These are phyloP conservation scores for Stagonosporopsis chrysanthemi DNA, from an alignment of 2,329 filamentous ascomycete species.

Conservation along the genomic window DNA sequence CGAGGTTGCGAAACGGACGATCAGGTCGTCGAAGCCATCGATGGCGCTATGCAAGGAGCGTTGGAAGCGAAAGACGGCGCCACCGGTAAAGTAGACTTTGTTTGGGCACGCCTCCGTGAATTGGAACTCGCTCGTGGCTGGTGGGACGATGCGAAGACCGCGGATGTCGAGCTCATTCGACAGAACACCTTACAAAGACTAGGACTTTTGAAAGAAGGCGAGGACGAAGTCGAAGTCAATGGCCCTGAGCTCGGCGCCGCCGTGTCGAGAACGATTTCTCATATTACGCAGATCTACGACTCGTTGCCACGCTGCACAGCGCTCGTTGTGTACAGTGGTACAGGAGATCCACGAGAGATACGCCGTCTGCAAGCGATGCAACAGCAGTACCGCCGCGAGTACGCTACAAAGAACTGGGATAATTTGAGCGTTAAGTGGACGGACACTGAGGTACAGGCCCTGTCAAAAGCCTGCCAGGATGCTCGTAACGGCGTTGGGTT, in stretches of 20 bases:
- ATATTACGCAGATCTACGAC: slow-evolving; percentile 62
- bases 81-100: slow-evolving; percentile 65
- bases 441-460: slow-evolving; percentile 67
- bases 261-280: slow-evolving; percentile 59
- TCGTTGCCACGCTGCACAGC: slow-evolving; percentile 66
- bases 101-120: slow-evolving; percentile 69
- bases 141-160: slow-evolving; percentile 61
- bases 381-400: slow-evolving; percentile 64
- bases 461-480: slow-evolving; percentile 63
- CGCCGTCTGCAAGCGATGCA: slow-evolving; percentile 64
- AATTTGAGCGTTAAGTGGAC: slow-evolving; percentile 70
- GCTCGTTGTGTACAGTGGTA: slow-evolving; percentile 70
- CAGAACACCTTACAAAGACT: slow-evolving; percentile 37
- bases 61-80: slow-evolving; percentile 53
- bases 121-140: slow-evolving; percentile 67
- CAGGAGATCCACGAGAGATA: slow-evolving; percentile 66
- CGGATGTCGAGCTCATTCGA: slow-evolving; percentile 44
- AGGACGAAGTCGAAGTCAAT: slow-evolving; percentile 33
- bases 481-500: slow-evolving; percentile 67
- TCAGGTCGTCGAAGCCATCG: slow-evolving; percentile 64
- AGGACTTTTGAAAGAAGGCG: slow-evolving; percentile 26
- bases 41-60: slow-evolving; percentile 60
- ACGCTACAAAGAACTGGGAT: slow-evolving; percentile 68
- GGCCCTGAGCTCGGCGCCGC: slow-evolving; percentile 52
- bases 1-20: slow-evolving; percentile 66